A percentile compares a stretch with the other conserved stretches of the same genome.
These are phyloP conservation scores for Inonotus obliquus DNA, from an alignment of 1,284 basidiomycete species.

Conservation along the genomic window DNA sequence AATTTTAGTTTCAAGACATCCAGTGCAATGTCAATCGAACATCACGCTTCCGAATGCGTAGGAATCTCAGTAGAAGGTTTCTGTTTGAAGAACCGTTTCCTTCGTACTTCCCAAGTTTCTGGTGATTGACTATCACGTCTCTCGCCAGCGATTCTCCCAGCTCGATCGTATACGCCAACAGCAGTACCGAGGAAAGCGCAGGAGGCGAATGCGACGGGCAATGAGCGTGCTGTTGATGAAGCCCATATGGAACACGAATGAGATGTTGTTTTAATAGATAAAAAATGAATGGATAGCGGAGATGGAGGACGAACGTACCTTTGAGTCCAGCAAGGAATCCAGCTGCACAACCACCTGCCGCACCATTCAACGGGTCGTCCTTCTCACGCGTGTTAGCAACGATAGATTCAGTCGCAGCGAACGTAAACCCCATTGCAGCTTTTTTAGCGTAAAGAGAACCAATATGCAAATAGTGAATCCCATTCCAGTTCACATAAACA, in stretches of 20 bases:
- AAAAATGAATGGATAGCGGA: conserved; percentile 8
- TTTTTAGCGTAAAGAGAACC: not conserved
- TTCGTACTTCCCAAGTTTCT: conserved; percentile 52
- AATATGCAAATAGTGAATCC: no score
- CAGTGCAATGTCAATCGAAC: not conserved
- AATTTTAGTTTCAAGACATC: not conserved
- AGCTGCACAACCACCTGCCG: conserved; percentile 87
- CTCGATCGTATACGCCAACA: conserved; percentile 82
- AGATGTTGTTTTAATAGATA: not conserved
- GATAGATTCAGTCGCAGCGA: conserved; percentile 76
- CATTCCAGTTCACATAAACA: no score
- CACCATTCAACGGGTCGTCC: conserved; percentile 82
- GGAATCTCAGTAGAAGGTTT: conserved; percentile 16
- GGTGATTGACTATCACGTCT: conserved; percentile 27
- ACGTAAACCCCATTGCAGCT: conserved; percentile 92
- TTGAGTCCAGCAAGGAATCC: conserved; percentile 87
- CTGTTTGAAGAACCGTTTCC: conserved; percentile 71
- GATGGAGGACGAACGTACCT: conserved; percentile 43
- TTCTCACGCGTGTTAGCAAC: conserved; percentile 81
- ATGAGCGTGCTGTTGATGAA: conserved; percentile 60
- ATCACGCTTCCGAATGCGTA: conserved; percentile 3
- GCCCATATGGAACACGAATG: conserved; percentile 5
- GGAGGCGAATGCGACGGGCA: conserved; percentile 80
- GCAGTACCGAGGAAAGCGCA: conserved; percentile 79
- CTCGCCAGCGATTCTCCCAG: conserved; percentile 58